Conservation (phyloP, 2,329 filamentous ascomycete species). For the Pyrenophora teres region DNA sequence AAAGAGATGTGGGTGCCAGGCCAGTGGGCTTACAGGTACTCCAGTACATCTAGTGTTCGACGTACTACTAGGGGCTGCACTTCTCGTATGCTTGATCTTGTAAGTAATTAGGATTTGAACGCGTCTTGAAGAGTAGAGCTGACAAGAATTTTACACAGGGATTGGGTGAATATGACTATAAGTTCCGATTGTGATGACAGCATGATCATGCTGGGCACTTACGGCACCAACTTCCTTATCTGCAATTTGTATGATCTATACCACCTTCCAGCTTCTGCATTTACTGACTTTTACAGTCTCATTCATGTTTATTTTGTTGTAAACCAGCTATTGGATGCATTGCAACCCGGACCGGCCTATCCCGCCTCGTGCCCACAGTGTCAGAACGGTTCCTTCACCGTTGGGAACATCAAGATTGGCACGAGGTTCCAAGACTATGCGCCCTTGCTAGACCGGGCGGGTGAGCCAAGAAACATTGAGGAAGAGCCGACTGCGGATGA, state of each 20-base stretch:
- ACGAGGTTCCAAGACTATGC: neutral
- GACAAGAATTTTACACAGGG: neutral
- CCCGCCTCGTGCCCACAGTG: slow-evolving; percentile 34
- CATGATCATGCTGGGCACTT: slow-evolving; percentile 28
- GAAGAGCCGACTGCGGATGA: neutral
- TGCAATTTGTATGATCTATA: slow-evolving; percentile 31
- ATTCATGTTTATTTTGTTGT: slow-evolving; percentile 33
- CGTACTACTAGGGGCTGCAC: slow-evolving; percentile 21
- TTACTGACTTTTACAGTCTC: slow-evolving; percentile 13
- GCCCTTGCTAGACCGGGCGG: neutral
- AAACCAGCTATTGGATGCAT: slow-evolving; percentile 20
- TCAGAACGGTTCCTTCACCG: slow-evolving; percentile 23
- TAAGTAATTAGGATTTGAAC: neutral
- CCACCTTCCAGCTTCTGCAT: neutral
- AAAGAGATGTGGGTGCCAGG: slow-evolving; percentile 30
- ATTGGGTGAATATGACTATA: neutral
- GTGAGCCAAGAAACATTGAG: neutral
- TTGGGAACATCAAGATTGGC: slow-evolving; percentile 13
- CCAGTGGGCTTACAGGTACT: slow-evolving; percentile 31
- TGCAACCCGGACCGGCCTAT: slow-evolving; percentile 19
- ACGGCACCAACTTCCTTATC: slow-evolving; percentile 35
- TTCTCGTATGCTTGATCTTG: slow-evolving; percentile 33
- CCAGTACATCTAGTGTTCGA: slow-evolving; percentile 34
- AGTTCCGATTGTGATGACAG: neutral
- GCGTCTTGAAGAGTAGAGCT: neutral